A percentile compares a stretch with the other conserved stretches of the same genome.
Evolutionary conservation across 768 basidiomycete species (phyloP).

Genomic region (Tylopilus balloui): DNA sequence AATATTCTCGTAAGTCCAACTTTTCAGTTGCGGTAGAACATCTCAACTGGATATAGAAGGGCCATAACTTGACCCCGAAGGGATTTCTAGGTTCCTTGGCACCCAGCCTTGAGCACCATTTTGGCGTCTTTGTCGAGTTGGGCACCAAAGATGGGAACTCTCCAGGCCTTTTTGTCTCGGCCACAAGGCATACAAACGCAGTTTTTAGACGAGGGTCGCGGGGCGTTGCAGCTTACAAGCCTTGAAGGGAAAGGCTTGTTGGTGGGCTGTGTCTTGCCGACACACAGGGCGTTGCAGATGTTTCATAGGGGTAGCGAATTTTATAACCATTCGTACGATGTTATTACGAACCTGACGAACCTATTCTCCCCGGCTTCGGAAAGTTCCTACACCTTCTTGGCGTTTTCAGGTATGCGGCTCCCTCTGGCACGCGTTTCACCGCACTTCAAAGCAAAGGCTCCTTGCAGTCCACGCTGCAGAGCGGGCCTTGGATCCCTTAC

Average conservation of each 20-base stretch:
- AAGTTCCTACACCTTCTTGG: too few relatives aligned
- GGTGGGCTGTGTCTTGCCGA: slow-evolving; percentile 2
- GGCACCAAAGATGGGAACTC: slow-evolving; percentile 22
- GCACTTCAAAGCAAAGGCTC: too few relatives aligned
- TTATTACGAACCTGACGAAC: not conserved
- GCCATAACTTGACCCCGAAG: not conserved
- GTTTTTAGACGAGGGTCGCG: slow-evolving; percentile 15
- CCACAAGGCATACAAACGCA: slow-evolving; percentile 9
- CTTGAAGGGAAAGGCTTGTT: slow-evolving; percentile 21
- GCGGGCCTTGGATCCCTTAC: too few relatives aligned
- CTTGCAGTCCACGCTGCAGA: too few relatives aligned
- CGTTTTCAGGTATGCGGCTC: too few relatives aligned
- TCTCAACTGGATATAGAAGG: not conserved
- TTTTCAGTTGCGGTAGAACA: not conserved
- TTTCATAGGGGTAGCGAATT: not conserved
- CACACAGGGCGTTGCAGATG: slow-evolving; percentile 4
- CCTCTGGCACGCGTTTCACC: too few relatives aligned
- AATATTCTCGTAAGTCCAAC: not conserved
- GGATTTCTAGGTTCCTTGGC: slow-evolving; percentile 19
- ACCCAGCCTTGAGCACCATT: slow-evolving; percentile 20
- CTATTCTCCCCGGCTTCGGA: not conserved
- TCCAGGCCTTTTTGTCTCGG: slow-evolving; percentile 25
- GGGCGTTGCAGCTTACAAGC: slow-evolving; percentile 14
- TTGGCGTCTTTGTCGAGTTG: slow-evolving; percentile 17
- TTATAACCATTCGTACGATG: not conserved